A percentile compares a stretch with the other conserved stretches of the same genome.
Evolutionary conservation across 1,284 basidiomycete species (phyloP).

Genomic region (Apiotrichum mycotoxinovorans): DNA sequence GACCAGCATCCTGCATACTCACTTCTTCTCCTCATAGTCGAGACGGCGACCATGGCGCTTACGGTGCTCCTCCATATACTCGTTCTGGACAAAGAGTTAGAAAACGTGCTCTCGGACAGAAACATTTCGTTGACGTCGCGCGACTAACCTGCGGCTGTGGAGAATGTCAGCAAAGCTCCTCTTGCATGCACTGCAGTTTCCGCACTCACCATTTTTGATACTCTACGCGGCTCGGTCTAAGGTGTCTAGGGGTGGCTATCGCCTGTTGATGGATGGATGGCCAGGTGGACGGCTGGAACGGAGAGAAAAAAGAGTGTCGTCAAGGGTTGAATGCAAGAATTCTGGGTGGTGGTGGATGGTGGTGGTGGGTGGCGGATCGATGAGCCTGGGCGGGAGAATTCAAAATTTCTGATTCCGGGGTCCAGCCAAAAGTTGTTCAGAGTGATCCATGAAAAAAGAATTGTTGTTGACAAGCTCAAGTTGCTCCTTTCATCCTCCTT

Average conservation of each 20-base stretch:
- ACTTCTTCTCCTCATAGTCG: constrained; percentile 51
- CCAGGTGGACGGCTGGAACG: constrained; percentile 6
- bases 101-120: background rate
- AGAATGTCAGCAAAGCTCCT: constrained; percentile 12
- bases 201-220: constrained; percentile 25
- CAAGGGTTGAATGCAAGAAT: background rate
- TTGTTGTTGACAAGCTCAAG: constrained; percentile 11
- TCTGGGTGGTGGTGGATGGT: background rate
- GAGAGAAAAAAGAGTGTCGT: constrained; percentile 2
- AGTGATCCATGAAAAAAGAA: background rate
- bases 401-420: constrained; percentile 26
- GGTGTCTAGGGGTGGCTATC: constrained; percentile 1
- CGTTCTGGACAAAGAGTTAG: constrained; percentile 42
- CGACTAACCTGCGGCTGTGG: constrained; percentile 42
- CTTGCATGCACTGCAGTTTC: background rate
- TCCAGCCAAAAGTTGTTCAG: background rate
- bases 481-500: background rate
- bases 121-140: background rate
- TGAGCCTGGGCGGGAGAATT: background rate
- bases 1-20: constrained; percentile 8
- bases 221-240: constrained; percentile 1
- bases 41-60: constrained; percentile 50
- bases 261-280: constrained; percentile 8
- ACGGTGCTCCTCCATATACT: constrained; percentile 52
- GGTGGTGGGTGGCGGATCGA: constrained; percentile 7